Conservation (phyloP, 441 rosid genomes). For the Pelargonium australe region DNA sequence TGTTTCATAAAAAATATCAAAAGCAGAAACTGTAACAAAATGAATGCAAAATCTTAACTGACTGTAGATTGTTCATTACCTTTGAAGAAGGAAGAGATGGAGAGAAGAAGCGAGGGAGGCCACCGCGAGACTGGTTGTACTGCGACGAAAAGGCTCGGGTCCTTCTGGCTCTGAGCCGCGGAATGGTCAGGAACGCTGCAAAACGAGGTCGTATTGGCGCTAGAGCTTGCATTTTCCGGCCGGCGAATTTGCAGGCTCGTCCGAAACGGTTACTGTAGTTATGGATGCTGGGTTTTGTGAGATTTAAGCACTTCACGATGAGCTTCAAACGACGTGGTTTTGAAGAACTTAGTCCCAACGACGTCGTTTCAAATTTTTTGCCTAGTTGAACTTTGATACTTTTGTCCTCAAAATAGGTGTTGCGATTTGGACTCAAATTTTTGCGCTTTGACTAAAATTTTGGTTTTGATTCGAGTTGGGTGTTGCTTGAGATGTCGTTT, state of each 20-base stretch:
- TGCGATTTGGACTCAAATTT: too few relatives aligned
- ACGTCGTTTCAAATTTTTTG: too few relatives aligned
- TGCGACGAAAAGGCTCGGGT: slow-evolving; percentile 42
- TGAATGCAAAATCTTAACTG: neutral
- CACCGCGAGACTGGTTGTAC: slow-evolving; percentile 60
- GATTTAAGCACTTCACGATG: neutral
- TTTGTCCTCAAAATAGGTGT: too few relatives aligned
- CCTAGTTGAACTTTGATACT: too few relatives aligned
- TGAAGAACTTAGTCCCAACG: neutral
- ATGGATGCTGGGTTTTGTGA: neutral
- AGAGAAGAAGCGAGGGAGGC: slow-evolving; percentile 72
- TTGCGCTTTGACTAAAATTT: too few relatives aligned
- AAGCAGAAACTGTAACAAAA: neutral
- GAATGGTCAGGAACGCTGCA: slow-evolving; percentile 25
- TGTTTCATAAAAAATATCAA: neutral
- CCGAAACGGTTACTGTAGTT: neutral
- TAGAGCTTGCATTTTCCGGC: slow-evolving; percentile 33
- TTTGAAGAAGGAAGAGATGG: slow-evolving; percentile 47
- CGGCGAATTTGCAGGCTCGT: neutral
- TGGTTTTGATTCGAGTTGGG: too few relatives aligned
- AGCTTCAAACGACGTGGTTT: neutral
- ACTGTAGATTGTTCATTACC: slow-evolving; percentile 23
- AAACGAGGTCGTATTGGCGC: slow-evolving; percentile 31
- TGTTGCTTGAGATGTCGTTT: too few relatives aligned
- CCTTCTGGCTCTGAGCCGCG: slow-evolving; percentile 26